Evolutionary conservation across 1,284 basidiomycete species (phyloP), one percentile per base, ranked within the genome.

Genomic region (Ceratobasidium sp.): DNA sequence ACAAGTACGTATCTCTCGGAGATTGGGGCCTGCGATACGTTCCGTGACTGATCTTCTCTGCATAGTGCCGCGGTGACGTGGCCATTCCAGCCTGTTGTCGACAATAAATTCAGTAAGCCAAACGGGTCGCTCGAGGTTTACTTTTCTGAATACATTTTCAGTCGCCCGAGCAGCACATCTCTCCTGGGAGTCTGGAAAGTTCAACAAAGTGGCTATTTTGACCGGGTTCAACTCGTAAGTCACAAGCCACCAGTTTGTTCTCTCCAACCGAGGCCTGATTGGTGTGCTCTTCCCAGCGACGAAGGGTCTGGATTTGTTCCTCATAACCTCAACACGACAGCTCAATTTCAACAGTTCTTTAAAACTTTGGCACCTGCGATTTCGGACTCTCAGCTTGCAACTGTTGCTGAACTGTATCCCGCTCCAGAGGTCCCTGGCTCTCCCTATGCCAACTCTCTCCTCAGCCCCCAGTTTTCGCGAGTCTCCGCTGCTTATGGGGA

Each of bases 1-100:
- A 70, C 23, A 58, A 70, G 67, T 70, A 54, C 3, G 54, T 43
- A 44, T 44, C n/a, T 11, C 11, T 28, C 28, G 7, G 11, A 11
- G 11, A 38, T n/a, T n/a, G n/a, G n/a, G n/a, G n/a, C n/a, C n/a
- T n/a, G 35, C 35, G 38, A 46, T 30, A 28, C 21, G n/a, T 21
- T n/a, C 13, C 28, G 3, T 16, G n/a, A 41, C 30, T 66, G 1
- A 66, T 11, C 4, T 8, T 43, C 21, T 6, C 2, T 14, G n/a
- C 9, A 5, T 26, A 70, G 67, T 30, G 28, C 67, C 1, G 55
- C 55, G 8, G 21, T 70, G 6, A 70, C 67, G 9, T 70, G 67
- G 67, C 67, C 67, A 23, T 70, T 70, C 46, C 67, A 70, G 46
- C 67, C 67, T 14, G 67, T 70, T 28, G 55, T 70, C 32, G 67